phyloP scores from a whole-genome alignment of 257 asterid genomes.

The Sherardia arvensis region DNA sequence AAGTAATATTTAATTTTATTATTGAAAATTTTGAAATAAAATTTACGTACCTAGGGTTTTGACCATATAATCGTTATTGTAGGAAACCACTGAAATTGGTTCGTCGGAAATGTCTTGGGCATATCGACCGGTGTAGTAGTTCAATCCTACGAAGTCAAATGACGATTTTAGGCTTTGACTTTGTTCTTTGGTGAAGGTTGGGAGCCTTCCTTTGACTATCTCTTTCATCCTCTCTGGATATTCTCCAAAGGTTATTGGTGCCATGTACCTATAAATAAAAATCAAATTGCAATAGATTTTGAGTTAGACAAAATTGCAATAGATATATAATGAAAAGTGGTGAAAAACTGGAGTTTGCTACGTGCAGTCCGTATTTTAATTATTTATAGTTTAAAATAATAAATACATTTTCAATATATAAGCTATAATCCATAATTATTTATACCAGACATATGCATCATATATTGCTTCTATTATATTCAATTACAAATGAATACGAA shows the following conservation, averaged over 20 bases:
- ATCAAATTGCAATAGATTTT: background rate
- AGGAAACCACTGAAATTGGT: background rate
- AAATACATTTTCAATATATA: too few species aligned
- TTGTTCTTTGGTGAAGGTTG: slow-evolving; percentile 15
- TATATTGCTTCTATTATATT: too few species aligned
- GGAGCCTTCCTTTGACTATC: slow-evolving; percentile 16
- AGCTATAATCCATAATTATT: too few species aligned
- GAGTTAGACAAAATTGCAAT: background rate
- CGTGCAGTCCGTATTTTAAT: too few species aligned
- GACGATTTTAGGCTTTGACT: slow-evolving; percentile 8
- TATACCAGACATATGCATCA: too few species aligned
- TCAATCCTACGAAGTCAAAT: slow-evolving; percentile 22
- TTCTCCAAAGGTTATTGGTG: slow-evolving; percentile 19
- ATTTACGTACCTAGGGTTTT: slow-evolving; percentile 1
- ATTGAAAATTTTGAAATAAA: background rate
- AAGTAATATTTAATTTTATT: background rate
- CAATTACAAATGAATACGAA: too few species aligned
- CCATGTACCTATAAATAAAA: slow-evolving; percentile 14
- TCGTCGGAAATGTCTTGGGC: background rate
- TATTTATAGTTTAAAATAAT: too few species aligned
- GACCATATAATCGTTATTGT: slow-evolving; percentile 2
- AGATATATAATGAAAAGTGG: too few species aligned
- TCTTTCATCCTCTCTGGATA: slow-evolving; percentile 20
- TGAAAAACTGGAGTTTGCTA: background rate
- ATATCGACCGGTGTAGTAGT: slow-evolving; percentile 18